These are phyloP conservation scores for Metahyphopichia silvanorum DNA, from an alignment of 805 yeast genomes.

Conservation along the genomic window DNA sequence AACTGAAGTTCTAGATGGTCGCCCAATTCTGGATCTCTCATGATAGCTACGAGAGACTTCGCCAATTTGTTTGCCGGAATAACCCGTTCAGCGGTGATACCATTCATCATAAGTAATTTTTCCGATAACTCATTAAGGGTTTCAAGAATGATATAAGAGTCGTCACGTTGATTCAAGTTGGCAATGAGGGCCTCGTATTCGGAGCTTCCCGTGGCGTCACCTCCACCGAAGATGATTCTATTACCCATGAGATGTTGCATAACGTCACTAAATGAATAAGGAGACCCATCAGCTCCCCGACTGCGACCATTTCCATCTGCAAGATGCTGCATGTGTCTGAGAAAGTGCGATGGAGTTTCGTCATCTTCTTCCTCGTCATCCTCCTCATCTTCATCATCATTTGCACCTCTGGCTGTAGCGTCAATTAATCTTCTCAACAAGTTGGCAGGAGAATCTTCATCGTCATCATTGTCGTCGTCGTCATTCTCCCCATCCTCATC, in stretches of 20 bases:
- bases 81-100: constrained; percentile 55
- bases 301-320: constrained; percentile 6
- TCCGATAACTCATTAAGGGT: constrained; percentile 64
- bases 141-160: constrained; percentile 61
- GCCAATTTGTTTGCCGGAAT: constrained; percentile 61
- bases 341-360: constrained; percentile 21
- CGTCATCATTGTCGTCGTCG: constrained; percentile 10
- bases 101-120: constrained; percentile 65
- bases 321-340: constrained; percentile 21
- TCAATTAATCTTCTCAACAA: constrained; percentile 17
- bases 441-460: constrained; percentile 12
- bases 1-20: constrained; percentile 78
- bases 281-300: constrained; percentile 2
- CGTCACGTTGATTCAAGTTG: constrained; percentile 44
- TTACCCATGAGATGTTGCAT: constrained; percentile 33
- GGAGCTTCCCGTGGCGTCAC: constrained; percentile 14
- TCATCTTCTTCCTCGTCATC: constrained; percentile 10
- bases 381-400: constrained; percentile 14
- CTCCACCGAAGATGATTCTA: constrained; percentile 15
- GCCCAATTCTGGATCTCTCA: constrained; percentile 54
- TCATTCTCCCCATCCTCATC: constrained; percentile 17
- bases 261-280: constrained; percentile 25
- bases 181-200: constrained; percentile 35
- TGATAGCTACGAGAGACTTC: constrained; percentile 50
- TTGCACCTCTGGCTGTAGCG: constrained; percentile 6